A percentile compares a stretch with the other conserved stretches of the same genome.
These are phyloP conservation scores for Colletotrichum higginsianum DNA, from an alignment of 2,329 filamentous ascomycete species.

Conservation along the genomic window DNA sequence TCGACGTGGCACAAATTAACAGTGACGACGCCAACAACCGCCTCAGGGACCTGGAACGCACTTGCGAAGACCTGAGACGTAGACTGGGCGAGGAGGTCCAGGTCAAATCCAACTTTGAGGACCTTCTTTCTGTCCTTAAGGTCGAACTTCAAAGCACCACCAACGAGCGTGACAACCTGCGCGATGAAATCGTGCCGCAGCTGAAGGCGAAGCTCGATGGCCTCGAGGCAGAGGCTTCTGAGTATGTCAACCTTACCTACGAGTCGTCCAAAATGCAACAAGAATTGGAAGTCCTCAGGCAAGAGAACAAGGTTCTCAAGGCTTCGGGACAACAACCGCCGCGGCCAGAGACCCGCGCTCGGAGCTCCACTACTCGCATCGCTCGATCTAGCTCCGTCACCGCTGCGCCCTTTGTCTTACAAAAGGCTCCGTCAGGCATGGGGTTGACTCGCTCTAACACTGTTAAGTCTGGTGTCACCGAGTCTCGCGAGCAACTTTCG, in stretches of 20 bases:
- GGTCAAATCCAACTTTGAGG: conserved; percentile 94
- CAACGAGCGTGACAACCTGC: conserved; percentile 92
- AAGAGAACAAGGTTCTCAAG: conserved; percentile 75
- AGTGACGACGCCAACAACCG: conserved; percentile 71
- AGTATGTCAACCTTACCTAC: conserved; percentile 81
- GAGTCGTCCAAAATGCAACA: conserved; percentile 90
- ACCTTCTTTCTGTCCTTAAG: conserved; percentile 87
- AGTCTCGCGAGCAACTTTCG: conserved; percentile 78
- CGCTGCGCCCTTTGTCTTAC: conserved; percentile 59
- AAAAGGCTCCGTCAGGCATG: conserved; percentile 54
- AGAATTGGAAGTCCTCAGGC: conserved; percentile 80
- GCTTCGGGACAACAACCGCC: conserved; percentile 52
- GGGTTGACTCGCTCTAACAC: conserved; percentile 73
- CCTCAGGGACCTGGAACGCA: conserved; percentile 83
- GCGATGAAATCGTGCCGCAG: conserved; percentile 88
- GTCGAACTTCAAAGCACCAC: conserved; percentile 85
- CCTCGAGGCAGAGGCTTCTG: conserved; percentile 80
- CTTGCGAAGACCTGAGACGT: conserved; percentile 86
- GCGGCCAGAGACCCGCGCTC: conserved; percentile 41
- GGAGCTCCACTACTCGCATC: conserved; percentile 54
- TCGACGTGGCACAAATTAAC: conserved; percentile 69
- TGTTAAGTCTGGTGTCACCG: conserved; percentile 59
- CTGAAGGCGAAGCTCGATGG: conserved; percentile 83
- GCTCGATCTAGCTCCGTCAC: conserved; percentile 79
- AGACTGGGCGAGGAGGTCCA: conserved; percentile 87